Percentiles rank a stretch among this genome's conserved stretches.
Evolutionary conservation across 2,329 filamentous ascomycete species (phyloP).

Genomic region (Aspergillus ibericus): DNA sequence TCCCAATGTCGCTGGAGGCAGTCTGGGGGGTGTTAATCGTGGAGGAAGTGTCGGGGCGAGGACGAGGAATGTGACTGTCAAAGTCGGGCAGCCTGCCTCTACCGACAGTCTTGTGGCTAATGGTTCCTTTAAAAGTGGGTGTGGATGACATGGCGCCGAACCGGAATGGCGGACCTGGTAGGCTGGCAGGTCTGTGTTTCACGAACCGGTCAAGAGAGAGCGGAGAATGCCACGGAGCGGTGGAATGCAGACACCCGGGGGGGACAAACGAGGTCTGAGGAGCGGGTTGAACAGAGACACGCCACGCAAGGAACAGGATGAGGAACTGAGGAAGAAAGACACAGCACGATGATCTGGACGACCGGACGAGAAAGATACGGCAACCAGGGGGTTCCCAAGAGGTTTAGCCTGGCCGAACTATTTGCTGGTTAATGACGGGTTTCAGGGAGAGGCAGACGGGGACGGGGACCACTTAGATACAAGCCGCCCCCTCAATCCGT

Average conservation of each 20-base stretch:
- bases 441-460: constrained; percentile 3
- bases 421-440: constrained; percentile 17
- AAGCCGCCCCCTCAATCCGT: neutral
- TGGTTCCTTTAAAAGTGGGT: constrained; percentile 60
- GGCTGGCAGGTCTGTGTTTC: constrained; percentile 22
- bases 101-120: constrained; percentile 52
- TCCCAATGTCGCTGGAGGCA: constrained; percentile 52
- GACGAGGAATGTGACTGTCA: constrained; percentile 60
- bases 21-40: constrained; percentile 41
- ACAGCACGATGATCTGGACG: constrained; percentile 11
- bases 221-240: constrained; percentile 12
- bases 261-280: constrained; percentile 3
- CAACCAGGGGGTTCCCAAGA: constrained; percentile 12
- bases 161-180: constrained; percentile 5
- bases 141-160: constrained; percentile 55
- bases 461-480: constrained; percentile 4
- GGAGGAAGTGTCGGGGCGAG: constrained; percentile 53
- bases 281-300: constrained; percentile 4
- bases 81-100: constrained; percentile 56
- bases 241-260: constrained; percentile 5
- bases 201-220: constrained; percentile 18
- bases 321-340: constrained; percentile 11
- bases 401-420: constrained; percentile 21
- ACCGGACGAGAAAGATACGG: constrained; percentile 26
- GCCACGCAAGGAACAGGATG: constrained; percentile 14